Percentiles rank a stretch among this genome's conserved stretches.
Conservation (phyloP, 176 grass and related monocot genomes). For the Oryza brachyantha region DNA sequence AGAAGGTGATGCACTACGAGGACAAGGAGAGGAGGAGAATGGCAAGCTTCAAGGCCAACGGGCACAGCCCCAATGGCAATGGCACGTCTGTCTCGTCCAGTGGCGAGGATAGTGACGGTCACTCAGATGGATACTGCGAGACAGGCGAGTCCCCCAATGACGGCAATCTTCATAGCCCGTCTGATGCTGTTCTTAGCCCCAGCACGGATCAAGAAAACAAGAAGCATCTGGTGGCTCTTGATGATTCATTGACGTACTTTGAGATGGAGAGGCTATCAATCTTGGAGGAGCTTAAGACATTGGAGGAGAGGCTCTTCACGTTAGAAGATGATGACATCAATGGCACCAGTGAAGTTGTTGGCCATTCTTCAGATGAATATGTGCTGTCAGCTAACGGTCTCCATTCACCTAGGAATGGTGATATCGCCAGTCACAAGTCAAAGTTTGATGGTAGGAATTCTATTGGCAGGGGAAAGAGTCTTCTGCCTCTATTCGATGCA, state of each 20-base stretch:
- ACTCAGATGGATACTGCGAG: slow-evolving; percentile 37
- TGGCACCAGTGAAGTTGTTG: slow-evolving; percentile 27
- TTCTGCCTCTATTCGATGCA: slow-evolving; percentile 82
- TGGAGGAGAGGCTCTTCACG: slow-evolving; percentile 82
- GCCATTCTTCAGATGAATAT: slow-evolving; percentile 26
- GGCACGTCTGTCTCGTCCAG: slow-evolving; percentile 64
- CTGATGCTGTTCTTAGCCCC: slow-evolving; percentile 11
- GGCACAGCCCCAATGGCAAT: slow-evolving; percentile 26
- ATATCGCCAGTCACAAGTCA: slow-evolving; percentile 27
- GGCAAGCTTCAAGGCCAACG: slow-evolving; percentile 32
- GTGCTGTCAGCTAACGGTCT: slow-evolving; percentile 28
- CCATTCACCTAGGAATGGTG: slow-evolving; percentile 12
- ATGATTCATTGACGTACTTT: slow-evolving; percentile 80
- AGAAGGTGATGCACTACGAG: slow-evolving; percentile 66
- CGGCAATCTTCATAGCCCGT: slow-evolving; percentile 31
- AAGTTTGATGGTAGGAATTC: slow-evolving; percentile 29
- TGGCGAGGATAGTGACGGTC: slow-evolving; percentile 53
- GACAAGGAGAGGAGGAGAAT: slow-evolving; percentile 51
- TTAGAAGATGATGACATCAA: slow-evolving; percentile 67
- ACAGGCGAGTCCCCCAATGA: slow-evolving; percentile 52
- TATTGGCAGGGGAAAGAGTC: slow-evolving; percentile 61
- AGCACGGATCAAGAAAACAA: slow-evolving; percentile 23
- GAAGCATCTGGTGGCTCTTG: slow-evolving; percentile 50
- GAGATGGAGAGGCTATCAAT: slow-evolving; percentile 93
- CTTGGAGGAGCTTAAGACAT: slow-evolving; percentile 79